Percentiles rank a stretch among this genome's conserved stretches.
These are phyloP conservation scores for Alternaria sp. DNA, from an alignment of 2,329 filamentous ascomycete species.

Conservation along the genomic window DNA sequence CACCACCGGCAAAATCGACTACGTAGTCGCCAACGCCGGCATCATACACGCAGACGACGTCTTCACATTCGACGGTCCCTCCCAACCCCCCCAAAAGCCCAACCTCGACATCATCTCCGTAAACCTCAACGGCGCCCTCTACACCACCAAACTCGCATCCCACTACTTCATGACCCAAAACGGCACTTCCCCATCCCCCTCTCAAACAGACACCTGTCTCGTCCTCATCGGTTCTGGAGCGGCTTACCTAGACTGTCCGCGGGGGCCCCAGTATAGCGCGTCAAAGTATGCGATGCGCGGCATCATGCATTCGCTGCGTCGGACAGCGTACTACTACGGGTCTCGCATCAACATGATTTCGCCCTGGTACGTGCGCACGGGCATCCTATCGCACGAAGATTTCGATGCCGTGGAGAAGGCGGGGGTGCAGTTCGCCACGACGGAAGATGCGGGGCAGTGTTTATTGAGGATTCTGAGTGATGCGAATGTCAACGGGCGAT, in stretches of 20 bases:
- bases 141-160: constrained; percentile 11
- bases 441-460: constrained; percentile 7
- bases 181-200: not conserved
- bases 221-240: constrained; percentile 12
- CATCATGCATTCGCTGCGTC: constrained; percentile 11
- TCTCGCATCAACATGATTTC: constrained; percentile 12
- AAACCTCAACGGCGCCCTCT: constrained; percentile 1
- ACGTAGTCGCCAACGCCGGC: constrained; percentile 17
- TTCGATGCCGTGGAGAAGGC: constrained; percentile 4
- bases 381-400: constrained; percentile 8
- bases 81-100: not conserved
- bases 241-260: constrained; percentile 12
- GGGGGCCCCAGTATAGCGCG: constrained; percentile 10
- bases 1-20: not conserved
- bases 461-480: constrained; percentile 10
- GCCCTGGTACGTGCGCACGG: constrained; percentile 14
- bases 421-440: constrained; percentile 11
- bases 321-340: constrained; percentile 6
- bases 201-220: constrained; percentile 11
- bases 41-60: constrained; percentile 12
- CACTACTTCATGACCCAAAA: constrained; percentile 13
- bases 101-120: constrained; percentile 3
- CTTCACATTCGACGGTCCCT: constrained; percentile 9
- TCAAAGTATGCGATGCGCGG: constrained; percentile 18
- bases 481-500: constrained; percentile 2